Evolutionary conservation across 2,329 filamentous ascomycete genomes (phyloP).

Genomic region (Myriosclerotinia curreyana): DNA sequence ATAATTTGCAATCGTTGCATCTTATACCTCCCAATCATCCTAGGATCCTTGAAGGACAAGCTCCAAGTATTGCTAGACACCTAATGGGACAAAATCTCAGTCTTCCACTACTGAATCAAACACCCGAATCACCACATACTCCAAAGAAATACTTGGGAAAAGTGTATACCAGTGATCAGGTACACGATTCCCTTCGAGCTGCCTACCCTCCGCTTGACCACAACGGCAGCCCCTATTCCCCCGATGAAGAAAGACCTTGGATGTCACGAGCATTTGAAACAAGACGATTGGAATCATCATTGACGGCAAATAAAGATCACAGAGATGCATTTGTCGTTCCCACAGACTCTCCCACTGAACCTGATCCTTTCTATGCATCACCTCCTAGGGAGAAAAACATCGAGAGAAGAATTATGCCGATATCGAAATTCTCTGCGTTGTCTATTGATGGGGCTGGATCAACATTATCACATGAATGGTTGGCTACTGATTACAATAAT

Average conservation of each 20-base stretch:
- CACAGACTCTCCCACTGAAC: background rate
- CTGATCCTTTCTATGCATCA: slow-evolving; percentile 15
- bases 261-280: slow-evolving; percentile 1
- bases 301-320: slow-evolving; percentile 9
- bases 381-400: background rate
- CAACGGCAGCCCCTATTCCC: background rate
- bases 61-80: slow-evolving; percentile 14
- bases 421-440: background rate
- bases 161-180: slow-evolving; percentile 21
- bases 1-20: slow-evolving; percentile 48
- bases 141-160: slow-evolving; percentile 20
- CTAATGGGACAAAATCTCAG: background rate
- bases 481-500: slow-evolving; percentile 13
- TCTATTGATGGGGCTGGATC: slow-evolving; percentile 10
- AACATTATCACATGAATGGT: slow-evolving; percentile 5
- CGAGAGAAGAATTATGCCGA: slow-evolving; percentile 1
- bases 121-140: background rate
- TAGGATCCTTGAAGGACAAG: slow-evolving; percentile 18
- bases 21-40: slow-evolving; percentile 41
- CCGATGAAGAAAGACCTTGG: background rate
- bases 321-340: slow-evolving; percentile 18
- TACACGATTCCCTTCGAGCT: slow-evolving; percentile 14
- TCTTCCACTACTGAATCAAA: slow-evolving; percentile 6
- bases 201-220: slow-evolving; percentile 9
- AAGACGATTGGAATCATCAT: background rate